Percentiles rank a stretch among this genome's conserved stretches.
Conservation (phyloP, 2,329 filamentous ascomycete species). For the Arthrobotrys megalospora region DNA sequence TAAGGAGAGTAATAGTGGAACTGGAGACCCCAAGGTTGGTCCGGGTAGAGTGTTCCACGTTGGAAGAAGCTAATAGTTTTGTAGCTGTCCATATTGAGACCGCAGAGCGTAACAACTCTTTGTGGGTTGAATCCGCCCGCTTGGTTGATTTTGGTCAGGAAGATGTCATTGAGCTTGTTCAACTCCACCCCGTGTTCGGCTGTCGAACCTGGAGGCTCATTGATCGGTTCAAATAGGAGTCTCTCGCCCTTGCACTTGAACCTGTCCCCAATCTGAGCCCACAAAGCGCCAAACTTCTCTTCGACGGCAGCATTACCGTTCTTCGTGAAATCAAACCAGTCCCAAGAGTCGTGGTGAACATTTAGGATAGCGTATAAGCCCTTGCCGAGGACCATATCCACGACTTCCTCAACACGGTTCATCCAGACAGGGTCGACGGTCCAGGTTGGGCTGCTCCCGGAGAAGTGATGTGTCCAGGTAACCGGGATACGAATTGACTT, state of each 20-base stretch:
- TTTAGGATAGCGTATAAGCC: constrained; percentile 73
- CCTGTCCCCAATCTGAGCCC: constrained; percentile 69
- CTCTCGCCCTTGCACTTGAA: constrained; percentile 72
- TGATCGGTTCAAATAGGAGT: constrained; percentile 75
- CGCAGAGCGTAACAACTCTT: constrained; percentile 74
- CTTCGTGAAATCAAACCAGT: constrained; percentile 73
- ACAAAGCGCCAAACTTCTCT: constrained; percentile 73
- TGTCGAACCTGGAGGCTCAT: constrained; percentile 73
- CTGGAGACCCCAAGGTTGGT: constrained; percentile 74
- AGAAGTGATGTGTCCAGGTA: constrained; percentile 74
- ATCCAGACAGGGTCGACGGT: constrained; percentile 73
- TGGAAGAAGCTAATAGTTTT: constrained; percentile 74
- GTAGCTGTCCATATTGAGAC: constrained; percentile 70
- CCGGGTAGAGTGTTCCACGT: constrained; percentile 70
- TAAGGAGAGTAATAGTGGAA: constrained; percentile 76
- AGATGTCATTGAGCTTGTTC: constrained; percentile 74
- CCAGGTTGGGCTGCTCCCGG: constrained; percentile 71
- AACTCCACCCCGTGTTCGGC: constrained; percentile 71
- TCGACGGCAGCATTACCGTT: constrained; percentile 68
- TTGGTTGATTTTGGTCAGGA: constrained; percentile 72
- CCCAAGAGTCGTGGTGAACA: constrained; percentile 75
- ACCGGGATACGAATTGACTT: constrained; percentile 75
- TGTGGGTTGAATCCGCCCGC: constrained; percentile 73
- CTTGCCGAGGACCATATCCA: constrained; percentile 72
- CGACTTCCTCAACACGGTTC: constrained; percentile 73